A percentile compares a stretch with the other conserved stretches of the same genome.
Evolutionary conservation across 192 early-diverging fungal species (phyloP).

Genomic region (Gonapodya sp.): DNA sequence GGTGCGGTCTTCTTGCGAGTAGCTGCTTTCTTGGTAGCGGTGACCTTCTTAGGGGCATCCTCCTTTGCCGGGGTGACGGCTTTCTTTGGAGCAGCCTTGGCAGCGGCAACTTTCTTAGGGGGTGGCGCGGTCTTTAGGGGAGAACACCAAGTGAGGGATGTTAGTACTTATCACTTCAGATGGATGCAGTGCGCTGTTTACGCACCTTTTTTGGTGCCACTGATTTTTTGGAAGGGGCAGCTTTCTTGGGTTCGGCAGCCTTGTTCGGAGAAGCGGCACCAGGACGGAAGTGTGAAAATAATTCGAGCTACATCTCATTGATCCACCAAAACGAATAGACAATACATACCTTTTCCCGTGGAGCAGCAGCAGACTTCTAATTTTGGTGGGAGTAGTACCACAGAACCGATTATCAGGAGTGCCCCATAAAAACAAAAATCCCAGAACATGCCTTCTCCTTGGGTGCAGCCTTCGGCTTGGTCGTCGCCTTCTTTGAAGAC

Average conservation of each 20-base stretch:
- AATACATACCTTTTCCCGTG: not conserved
- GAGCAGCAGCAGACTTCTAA: not conserved
- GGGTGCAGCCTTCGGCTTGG: constrained; percentile 17
- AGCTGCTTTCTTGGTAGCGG: constrained; percentile 31
- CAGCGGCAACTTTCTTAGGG: constrained; percentile 23
- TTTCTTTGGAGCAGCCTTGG: constrained; percentile 46
- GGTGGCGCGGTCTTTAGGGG: too few relatives aligned
- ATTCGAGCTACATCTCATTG: not conserved
- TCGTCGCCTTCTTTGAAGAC: constrained; percentile 37
- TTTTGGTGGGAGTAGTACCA: not conserved
- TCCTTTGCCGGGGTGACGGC: constrained; percentile 32
- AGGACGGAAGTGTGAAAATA: not conserved
- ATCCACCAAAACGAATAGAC: not conserved
- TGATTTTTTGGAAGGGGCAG: constrained; percentile 7
- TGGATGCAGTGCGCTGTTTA: too few relatives aligned
- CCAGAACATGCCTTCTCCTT: not conserved
- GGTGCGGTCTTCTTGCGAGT: constrained; percentile 40
- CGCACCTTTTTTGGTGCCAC: too few relatives aligned
- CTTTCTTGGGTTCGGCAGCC: not conserved
- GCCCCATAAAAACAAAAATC: constrained; percentile 17
- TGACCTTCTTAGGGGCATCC: constrained; percentile 37
- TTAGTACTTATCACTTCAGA: too few relatives aligned
- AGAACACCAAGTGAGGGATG: too few relatives aligned
- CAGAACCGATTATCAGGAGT: not conserved
- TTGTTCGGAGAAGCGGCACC: not conserved